Evolutionary conservation across 2,329 filamentous ascomycete genomes (phyloP), one percentile per base, ranked within the genome.

Genomic region (Trichophyton verrucosum): DNA sequence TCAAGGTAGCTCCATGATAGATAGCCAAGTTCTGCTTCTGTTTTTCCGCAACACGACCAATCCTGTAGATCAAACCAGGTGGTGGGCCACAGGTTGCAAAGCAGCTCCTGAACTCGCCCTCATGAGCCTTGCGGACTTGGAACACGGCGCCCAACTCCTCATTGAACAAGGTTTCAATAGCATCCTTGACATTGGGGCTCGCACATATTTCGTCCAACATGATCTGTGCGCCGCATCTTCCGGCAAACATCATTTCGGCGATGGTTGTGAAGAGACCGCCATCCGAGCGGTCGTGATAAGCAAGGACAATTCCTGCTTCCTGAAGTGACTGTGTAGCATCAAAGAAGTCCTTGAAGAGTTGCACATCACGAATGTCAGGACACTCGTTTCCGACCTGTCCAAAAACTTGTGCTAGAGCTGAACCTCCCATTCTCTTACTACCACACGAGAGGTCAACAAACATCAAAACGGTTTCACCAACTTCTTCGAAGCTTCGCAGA

Each of bases 221-320:
- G 62, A 97, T 80, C 66, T 95, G 88, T 33, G 90, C 82, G 63
- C 92, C 94, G 69, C 89, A 95, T 61, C 91, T 87, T 30, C 94
- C 94, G 36, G 94, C 92, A 72, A 97, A 97, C 84, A 95, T 95
- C 94, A 97, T 97, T 76, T 99, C 94, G 2, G 86, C 89, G 38
- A 97, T 77, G 4, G 92, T 91, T 0, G 92, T 94, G 71, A 97
- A 83, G 8, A 97, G 78, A 69, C 94, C 94, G 73, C 92, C 94
- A 72, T 97, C 92, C 0, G 91, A 96, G 55, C 88, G 83, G 74
- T 97, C 94, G 72, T 97, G 94, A 72, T 97, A 97, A 2, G 92
- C 92, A 22, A 97, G 82, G 9, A 97, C 91, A 62, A 88, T 81
- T 24, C 82, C 82, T 30, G 82, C 76, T 65, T 88, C 83, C 66